Evolutionary conservation across 805 yeast genomes (phyloP), one percentile per base, ranked within the genome.

Genomic region (Candida nonsorbophila): DNA sequence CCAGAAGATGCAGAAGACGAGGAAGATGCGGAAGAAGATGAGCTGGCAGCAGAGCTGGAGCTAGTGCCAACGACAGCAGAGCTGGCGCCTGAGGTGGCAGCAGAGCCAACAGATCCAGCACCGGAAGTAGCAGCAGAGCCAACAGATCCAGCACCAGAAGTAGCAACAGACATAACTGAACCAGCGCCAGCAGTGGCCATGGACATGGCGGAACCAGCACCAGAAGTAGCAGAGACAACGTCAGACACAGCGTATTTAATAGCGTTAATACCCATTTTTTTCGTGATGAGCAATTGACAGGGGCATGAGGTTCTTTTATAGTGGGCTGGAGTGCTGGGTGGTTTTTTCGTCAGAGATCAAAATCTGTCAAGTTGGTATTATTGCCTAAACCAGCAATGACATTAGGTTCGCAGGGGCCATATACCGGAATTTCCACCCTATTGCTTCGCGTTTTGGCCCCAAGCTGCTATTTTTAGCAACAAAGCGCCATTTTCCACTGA

Each of bases 181-280:
- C 27, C 33, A 15, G 27, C 28, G 17, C 25, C 37, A 23, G 27
- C 26, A 27, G 24, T 21, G 7, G 14, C 18, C n/a, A n/a, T n/a
- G n/a, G n/a, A n/a, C n/a, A n/a, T n/a, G 14, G 20, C 34, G 17
- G 12, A 18, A 14, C 11, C 24, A 27, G 28, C 30, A 20, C 30
- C 36, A 13, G 27, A 26, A 14, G 14, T 21, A 17, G 25, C 33
- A 13, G 38, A 20, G 32, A 19, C 19, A 20, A 17, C 29, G 31
- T 27, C 18, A 8, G 16, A 36, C 25, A 51, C 53, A 26, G 55
- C 58, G 45, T 33, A 52, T 20, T 55, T 38, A 30, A 51, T 48
- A 28, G 61, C 61, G 56, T 53, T 53, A 30, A 50, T 20, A 36
- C 45, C 47, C 51, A 46, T 45, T 34, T 29, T 47, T 31, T 28